Base-by-base conservation (phyloP, 1,139 yeast genomes). In the Eremothecium sinecaudum region DNA sequence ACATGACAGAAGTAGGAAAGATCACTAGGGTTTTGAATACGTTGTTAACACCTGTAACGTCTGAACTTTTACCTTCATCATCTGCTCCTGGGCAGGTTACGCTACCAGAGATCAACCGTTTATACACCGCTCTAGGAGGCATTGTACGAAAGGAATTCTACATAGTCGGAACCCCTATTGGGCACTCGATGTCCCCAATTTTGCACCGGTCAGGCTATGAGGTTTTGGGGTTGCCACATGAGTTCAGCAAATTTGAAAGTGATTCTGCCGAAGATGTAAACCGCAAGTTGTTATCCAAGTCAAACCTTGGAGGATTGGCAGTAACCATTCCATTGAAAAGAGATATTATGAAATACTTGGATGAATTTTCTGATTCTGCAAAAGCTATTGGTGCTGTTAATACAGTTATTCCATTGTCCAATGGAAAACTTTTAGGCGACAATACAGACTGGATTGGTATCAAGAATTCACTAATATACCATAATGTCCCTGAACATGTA, bases 361-460 rank as follows among this genome's bases (percentile, higher is more conserved):
- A 68, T 39, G 77, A 72, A 41, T 61, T 82, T 35, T 70, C 87
- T 2, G 79, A 72, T 5, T 73, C 92, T 12, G 98, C 94, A 17
- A 61, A 69, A 45, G 52, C 60, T 10, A 82, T 90, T 48, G 97
- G 98, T 30, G 97, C 98, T 14, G 87, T 92, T 36, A 92, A 92
- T 62, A 92, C 99, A 0, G 71, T 90, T 34, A 67, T 71, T 27
- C 81, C 81, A 19, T 54, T 61, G 18, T 73, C 67, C 2, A 53
- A 69, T 28, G 78, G 75, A 9, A 66, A 67, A 43, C 70, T 79
- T 36, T 59, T 63, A 37, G 98, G 97, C 41, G 92, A 83, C 49
- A 92, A 92, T 62, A 92, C 99, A 30, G 99, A 92, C 59, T 90
- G 95, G 94, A 63, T 77, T 36, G 99, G 98, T 15, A 81, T 92